Evolutionary conservation across 2,329 filamentous ascomycete genomes (phyloP).

Genomic region (Truncatella angustata): DNA sequence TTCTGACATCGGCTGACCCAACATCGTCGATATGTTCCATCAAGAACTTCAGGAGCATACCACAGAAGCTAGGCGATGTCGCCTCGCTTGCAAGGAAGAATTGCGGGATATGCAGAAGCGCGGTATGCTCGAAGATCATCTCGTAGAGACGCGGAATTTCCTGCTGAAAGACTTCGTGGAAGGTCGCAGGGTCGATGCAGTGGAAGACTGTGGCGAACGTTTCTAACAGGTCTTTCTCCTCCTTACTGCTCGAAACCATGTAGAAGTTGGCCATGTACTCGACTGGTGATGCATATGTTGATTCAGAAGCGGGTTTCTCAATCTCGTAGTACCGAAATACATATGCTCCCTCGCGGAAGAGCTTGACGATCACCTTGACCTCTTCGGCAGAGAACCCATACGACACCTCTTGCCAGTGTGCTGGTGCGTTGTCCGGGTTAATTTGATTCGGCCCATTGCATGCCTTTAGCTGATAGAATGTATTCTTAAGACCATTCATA

Average conservation of each 20-base stretch:
- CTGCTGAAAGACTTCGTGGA: constrained; percentile 96
- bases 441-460: constrained; percentile 77
- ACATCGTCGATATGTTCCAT: constrained; percentile 97
- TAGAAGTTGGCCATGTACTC: constrained; percentile 95
- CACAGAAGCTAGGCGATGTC: constrained; percentile 94
- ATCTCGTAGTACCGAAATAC: constrained; percentile 97
- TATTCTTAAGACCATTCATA: constrained; percentile 92
- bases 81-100: constrained; percentile 99
- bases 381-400: constrained; percentile 97
- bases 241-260: constrained; percentile 89
- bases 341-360: constrained; percentile 93
- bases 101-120: constrained; percentile 90
- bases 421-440: constrained; percentile 74
- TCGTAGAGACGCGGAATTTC: constrained; percentile 97
- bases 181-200: constrained; percentile 95
- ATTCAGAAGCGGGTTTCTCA: constrained; percentile 72
- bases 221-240: constrained; percentile 96
- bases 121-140: constrained; percentile 96
- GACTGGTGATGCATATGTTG: constrained; percentile 75
- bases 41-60: constrained; percentile 94
- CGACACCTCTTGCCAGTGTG: constrained; percentile 93
- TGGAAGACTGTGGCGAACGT: constrained; percentile 98
- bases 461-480: constrained; percentile 89
- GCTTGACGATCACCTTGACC: constrained; percentile 91
- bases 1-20: constrained; percentile 85